Evolutionary conservation across 1,284 basidiomycete genomes (phyloP), one percentile per base, ranked within the genome.

Genomic region (Leucoagaricus sp.): DNA sequence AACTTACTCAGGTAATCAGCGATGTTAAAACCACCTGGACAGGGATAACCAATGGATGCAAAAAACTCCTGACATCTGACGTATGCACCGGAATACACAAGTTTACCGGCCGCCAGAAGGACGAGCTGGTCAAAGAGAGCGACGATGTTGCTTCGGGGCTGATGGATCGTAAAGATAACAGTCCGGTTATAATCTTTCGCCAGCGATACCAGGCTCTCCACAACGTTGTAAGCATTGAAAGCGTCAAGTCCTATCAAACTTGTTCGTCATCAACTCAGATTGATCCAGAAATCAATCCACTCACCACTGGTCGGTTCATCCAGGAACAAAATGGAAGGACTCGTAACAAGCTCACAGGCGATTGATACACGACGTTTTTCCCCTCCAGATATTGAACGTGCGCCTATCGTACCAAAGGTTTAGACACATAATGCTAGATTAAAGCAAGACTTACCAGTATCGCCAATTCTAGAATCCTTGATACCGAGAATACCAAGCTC

Each of bases 111-210:
- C 0, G 92, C 93, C 10, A 99, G 81, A 3, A 99, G 75, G 2
- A 98, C 72, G 28, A 98, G 79, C 63, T 96, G 91, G 69, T 99
- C 96, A 65, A 99, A 98, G 13, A 99, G 76, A 0, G 93, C 86
- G 9, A 98, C 95, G 62, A 99, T 98, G 73, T 98, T 98, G 70
- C 92, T 94, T 56, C 96, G 87, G n/a, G 96, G 96, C 71, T 98
- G 96, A 69, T 99, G 96, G 60, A 99, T 98, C 0, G 96, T 98
- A 74, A 98, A 97, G 61, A 98, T 80, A 53, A 98, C 93, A 0
- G 95, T 98, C n/a, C 96, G 87, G 64, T 96, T 93, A 75, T 94
- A 98, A 63, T 91, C 85, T 44, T 86, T 80, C 0, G 96, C 94
- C 8, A 98, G 82, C 5, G 89, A 87, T 1, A 91, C 89, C 31